Base-by-base conservation (phyloP, 208 protist genomes). In the Angomonas desouzai region DNA sequence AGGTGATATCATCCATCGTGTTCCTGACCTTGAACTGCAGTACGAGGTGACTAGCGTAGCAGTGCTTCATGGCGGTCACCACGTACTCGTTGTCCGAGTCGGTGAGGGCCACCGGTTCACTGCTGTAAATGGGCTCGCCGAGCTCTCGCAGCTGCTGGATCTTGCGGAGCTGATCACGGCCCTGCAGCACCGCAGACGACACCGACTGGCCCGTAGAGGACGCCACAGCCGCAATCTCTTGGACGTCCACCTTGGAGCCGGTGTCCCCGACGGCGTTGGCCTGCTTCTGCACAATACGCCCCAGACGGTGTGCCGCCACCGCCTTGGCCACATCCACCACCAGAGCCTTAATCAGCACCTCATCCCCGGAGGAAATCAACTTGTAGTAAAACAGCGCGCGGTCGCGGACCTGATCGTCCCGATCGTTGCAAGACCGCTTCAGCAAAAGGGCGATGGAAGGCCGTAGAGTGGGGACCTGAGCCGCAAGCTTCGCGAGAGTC, bases 331-430 rank as follows among this genome's bases (percentile, higher is more conserved):
- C 78, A 56, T 93, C 82, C n/a, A 64, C 66, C 40, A 97, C 75
- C 64, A 91, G 77, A 1, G 64, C 48, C 18, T 72, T 70, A 48
- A 96, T 85, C 10, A 85, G 61, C 10, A 66, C 64, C 25, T 87
- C 76, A 57, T 98, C 83, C 16, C 91, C 71, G 13, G 66, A 61
- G n/a, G 87, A 36, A 36, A 99, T 88, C 2, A 98, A 49, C 55
- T 71, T 76, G 55, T 91, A 74, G 80, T 97, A 98, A 23, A 98
- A 81, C 28, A 96, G 75, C 4, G 97, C 97, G 36, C 98, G 86
- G 73, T 99, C 98, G 16, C 98, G 85, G 30, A 99, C 98, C 79
- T 99, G 98, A 82, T 99, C 98, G 76, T 99, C 98, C 25, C 66
- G 81, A 85, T 99, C 98, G 48, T 76, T 83, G 58, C 97, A 81